phyloP scores from a whole-genome alignment of 805 yeast genomes.

The Hanseniaspora meyeri region DNA sequence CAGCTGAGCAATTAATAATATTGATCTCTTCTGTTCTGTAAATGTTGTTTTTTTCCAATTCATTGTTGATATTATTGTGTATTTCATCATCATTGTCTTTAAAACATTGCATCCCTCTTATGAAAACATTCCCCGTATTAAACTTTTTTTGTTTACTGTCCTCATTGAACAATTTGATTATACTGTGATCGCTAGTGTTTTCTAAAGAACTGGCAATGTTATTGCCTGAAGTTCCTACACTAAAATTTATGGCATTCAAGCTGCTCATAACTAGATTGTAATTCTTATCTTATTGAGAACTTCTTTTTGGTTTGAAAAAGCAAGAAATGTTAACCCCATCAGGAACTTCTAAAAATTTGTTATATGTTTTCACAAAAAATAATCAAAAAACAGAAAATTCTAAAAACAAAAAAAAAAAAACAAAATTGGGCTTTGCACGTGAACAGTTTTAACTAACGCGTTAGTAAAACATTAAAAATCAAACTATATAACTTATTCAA shows the following conservation, averaged over 20 bases:
- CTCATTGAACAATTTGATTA: neutral
- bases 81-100: conserved; percentile 56
- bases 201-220: neutral
- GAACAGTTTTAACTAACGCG: neutral
- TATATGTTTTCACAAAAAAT: neutral
- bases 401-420: neutral
- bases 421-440: neutral
- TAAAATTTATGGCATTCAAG: conserved; percentile 30
- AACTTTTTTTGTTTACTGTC: conserved; percentile 37
- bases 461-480: neutral
- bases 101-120: conserved; percentile 74
- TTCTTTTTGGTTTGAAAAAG: too few relatives aligned
- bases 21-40: conserved; percentile 87
- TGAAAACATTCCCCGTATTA: conserved; percentile 97
- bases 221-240: conserved; percentile 12
- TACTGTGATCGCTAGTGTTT: neutral
- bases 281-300: too few relatives aligned
- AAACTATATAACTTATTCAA: neutral
- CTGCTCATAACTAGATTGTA: neutral
- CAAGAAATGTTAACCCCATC: too few relatives aligned
- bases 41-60: conserved; percentile 57
- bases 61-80: conserved; percentile 73
- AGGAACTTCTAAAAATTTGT: neutral
- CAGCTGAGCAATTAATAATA: conserved; percentile 87
- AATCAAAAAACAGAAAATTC: neutral